phyloP scores from a whole-genome alignment of 2,329 filamentous ascomycete species.

The Penicillium sumatraense region DNA sequence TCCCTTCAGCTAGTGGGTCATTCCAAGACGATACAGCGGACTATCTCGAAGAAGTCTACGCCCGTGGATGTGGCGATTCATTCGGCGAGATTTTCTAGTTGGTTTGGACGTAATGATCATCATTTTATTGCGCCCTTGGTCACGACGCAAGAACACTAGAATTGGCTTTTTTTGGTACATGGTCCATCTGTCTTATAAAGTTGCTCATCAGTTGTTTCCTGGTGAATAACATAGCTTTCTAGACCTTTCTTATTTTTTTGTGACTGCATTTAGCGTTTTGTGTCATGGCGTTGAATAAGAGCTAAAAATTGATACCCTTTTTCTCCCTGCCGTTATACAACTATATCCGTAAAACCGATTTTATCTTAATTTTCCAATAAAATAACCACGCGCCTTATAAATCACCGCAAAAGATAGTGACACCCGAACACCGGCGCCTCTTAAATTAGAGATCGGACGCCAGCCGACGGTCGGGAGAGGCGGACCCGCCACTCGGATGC shows the following conservation, averaged over 20 bases:
- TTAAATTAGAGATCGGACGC: conserved; percentile 1
- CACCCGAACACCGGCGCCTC: neutral
- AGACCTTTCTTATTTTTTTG: neutral
- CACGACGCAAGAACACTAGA: neutral
- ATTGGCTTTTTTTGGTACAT: neutral
- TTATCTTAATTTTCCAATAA: neutral
- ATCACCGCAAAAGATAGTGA: neutral
- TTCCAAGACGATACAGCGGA: conserved; percentile 42
- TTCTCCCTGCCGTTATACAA: neutral
- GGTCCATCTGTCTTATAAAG: neutral
- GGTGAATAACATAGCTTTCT: too few species aligned
- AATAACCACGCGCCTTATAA: neutral
- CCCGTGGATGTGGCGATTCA: conserved; percentile 20
- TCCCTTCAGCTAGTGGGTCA: conserved; percentile 28
- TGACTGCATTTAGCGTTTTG: neutral
- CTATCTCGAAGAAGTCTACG: conserved; percentile 28
- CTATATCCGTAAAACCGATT: neutral
- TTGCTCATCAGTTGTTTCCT: neutral
- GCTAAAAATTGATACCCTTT: neutral
- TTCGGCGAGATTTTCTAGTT: conserved; percentile 21
- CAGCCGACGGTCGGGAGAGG: conserved; percentile 4
- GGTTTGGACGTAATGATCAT: neutral
- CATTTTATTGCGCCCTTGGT: neutral
- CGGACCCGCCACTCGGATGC: conserved; percentile 7
- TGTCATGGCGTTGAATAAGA: neutral